Conservation (phyloP, 106 monocot genomes). For the Platanthera guangdongensis region DNA sequence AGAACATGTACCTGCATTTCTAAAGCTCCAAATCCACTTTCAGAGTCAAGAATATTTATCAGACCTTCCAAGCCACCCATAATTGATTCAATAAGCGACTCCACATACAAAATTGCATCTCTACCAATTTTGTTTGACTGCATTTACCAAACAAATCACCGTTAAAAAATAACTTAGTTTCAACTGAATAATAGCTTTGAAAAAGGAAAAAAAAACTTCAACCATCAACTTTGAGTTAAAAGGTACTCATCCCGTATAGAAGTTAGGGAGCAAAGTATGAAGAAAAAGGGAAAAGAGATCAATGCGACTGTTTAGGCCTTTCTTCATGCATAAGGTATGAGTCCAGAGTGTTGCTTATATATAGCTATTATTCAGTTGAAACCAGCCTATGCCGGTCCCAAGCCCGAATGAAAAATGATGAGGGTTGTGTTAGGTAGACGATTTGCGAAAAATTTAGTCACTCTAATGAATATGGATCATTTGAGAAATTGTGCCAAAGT, state of each 20-base stretch:
- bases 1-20: constrained; percentile 64
- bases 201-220: not conserved
- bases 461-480: too few species aligned
- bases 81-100: constrained; percentile 93
- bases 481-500: too few species aligned
- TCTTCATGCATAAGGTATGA: not conserved
- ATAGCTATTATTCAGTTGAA: too few species aligned
- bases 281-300: not conserved
- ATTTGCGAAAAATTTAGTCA: too few species aligned
- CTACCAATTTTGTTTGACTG: constrained; percentile 81
- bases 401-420: too few species aligned
- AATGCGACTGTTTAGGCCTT: not conserved
- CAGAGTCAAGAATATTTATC: constrained; percentile 93
- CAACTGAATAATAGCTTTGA: not conserved
- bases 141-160: constrained; percentile 6
- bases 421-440: too few species aligned
- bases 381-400: too few species aligned
- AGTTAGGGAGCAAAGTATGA: not conserved
- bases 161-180: constrained; percentile 2
- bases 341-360: not conserved
- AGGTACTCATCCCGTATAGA: not conserved
- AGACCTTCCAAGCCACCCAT: constrained; percentile 99
- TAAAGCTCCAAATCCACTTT: constrained; percentile 94
- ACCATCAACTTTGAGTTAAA: not conserved
- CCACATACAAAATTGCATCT: constrained; percentile 90